Base-by-base conservation (phyloP, 2,329 filamentous ascomycete genomes). In the Verticillium isaacii region DNA sequence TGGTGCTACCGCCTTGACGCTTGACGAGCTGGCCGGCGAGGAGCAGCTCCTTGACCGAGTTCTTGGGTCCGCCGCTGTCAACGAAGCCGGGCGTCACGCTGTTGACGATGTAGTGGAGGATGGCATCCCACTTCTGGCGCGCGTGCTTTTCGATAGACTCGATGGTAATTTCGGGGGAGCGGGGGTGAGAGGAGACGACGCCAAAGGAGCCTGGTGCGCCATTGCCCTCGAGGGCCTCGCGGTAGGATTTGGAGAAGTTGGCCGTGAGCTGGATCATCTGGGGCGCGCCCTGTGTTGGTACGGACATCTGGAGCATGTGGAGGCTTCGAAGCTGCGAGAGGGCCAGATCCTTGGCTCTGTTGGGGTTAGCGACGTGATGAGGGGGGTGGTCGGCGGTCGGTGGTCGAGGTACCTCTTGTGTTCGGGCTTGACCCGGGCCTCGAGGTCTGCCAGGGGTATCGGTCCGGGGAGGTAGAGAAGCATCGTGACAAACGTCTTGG, bases 401-500 rank as follows among this genome's bases (percentile, higher is more conserved):
- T 17, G 45, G 58, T 52, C 57, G n/a, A 12, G 17, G 45, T 25
- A 77, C 71, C 73, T 77, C 68, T 82, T 81, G 19, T 79, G 78
- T 50, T 81, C 79, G 6, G 92, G 85, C 67, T 89, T 90, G 58
- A 97, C 88, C 92, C 94, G 97, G 52, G 85, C 79, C 68, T 98
- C 93, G 63, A 99, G 84, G 70, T 96, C 90, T 65, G 86, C 80
- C n/a, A 92, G 84, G 2, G 87, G 85, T 66, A 98, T 85, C 0
- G 95, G 91, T 12, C 85, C 82, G 50, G 92, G 91, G 80, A 96
- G 90, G 78, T 97, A 99, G 4, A 99, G 87, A 70, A 99, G 87
- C 45, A 91, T 91, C 89, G 97, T 97, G 64, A 99, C 94, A 71
- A 99, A 90, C 17, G 89, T 92, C 82, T 99, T 98, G 68, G 95